A percentile compares a stretch with the other conserved stretches of the same genome.
phyloP scores from a whole-genome alignment of 2,329 filamentous ascomycete genomes.

The Colletotrichum zoysiae region DNA sequence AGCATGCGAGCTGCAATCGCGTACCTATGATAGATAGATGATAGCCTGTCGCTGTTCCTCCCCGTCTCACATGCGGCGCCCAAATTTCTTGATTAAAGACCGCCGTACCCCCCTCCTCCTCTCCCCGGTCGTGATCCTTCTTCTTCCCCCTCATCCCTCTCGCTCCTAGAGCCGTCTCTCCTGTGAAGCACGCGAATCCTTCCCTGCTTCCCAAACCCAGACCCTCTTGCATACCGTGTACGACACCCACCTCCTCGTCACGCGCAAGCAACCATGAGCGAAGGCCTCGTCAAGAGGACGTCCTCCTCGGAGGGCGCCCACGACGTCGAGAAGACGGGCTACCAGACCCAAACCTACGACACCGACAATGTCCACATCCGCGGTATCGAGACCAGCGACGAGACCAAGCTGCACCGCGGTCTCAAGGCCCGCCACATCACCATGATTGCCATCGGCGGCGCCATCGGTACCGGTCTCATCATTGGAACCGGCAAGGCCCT shows the following conservation, averaged over 20 bases:
- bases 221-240: conserved; percentile 12
- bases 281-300: conserved; percentile 48
- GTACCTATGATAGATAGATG: not conserved
- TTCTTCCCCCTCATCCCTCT: conserved; percentile 26
- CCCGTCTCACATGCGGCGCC: conserved; percentile 31
- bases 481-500: conserved; percentile 73
- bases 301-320: conserved; percentile 45
- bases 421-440: conserved; percentile 68
- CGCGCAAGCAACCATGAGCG: conserved; percentile 42
- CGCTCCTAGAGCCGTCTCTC: conserved; percentile 28
- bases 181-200: not conserved
- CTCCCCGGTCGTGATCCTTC: not conserved
- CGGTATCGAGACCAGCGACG: conserved; percentile 62
- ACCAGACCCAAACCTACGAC: conserved; percentile 43
- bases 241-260: not conserved
- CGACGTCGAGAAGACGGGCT: conserved; percentile 46
- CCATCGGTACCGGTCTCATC: conserved; percentile 80
- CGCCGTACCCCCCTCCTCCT: conserved; percentile 19
- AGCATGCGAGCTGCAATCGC: conserved; percentile 10
- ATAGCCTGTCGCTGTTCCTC: not conserved
- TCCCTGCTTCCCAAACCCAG: not conserved
- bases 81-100: conserved; percentile 35
- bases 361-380: conserved; percentile 55
- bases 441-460: conserved; percentile 79
- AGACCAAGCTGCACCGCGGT: conserved; percentile 64